phyloP scores from a whole-genome alignment of 352 stramenopile genomes.

The Phytophthora quininea region DNA sequence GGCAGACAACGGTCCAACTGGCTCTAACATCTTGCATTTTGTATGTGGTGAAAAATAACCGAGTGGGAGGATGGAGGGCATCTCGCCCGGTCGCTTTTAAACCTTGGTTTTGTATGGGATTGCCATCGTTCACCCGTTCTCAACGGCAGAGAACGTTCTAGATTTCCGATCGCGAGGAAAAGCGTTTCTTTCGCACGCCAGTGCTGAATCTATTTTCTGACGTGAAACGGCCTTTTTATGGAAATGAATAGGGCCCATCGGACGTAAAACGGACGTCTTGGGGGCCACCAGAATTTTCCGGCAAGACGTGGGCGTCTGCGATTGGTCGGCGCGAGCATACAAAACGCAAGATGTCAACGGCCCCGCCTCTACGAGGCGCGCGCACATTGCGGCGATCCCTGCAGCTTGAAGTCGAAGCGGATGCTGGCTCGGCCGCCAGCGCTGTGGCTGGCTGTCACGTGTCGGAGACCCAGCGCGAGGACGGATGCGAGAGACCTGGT shows the following conservation, averaged over 20 bases:
- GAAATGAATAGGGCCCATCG: not conserved
- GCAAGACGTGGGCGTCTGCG: not conserved
- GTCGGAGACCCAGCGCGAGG: no score
- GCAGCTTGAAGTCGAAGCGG: no score
- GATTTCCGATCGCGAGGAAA: slow-evolving; percentile 30
- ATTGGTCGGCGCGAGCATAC: not conserved
- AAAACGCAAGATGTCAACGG: not conserved
- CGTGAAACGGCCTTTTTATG: slow-evolving; percentile 7
- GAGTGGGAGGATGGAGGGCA: slow-evolving; percentile 9
- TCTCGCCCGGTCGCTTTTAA: not conserved
- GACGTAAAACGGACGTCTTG: not conserved
- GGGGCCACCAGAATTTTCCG: not conserved
- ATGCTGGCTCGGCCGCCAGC: no score
- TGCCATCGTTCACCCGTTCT: slow-evolving; percentile 1
- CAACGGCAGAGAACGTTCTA: slow-evolving; percentile 36
- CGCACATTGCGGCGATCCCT: no score
- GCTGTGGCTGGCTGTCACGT: no score
- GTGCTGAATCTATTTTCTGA: slow-evolving; percentile 27
- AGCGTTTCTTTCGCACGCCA: slow-evolving; percentile 27
- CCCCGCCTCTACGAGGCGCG: no score
- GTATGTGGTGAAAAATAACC: slow-evolving; percentile 26
- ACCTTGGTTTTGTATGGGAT: not conserved
- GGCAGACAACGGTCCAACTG: slow-evolving; percentile 21
- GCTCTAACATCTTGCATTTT: slow-evolving; percentile 15
- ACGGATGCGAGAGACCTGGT: no score